phyloP scores from a whole-genome alignment of 768 basidiomycete genomes.

The Tephrocybe sp. region DNA sequence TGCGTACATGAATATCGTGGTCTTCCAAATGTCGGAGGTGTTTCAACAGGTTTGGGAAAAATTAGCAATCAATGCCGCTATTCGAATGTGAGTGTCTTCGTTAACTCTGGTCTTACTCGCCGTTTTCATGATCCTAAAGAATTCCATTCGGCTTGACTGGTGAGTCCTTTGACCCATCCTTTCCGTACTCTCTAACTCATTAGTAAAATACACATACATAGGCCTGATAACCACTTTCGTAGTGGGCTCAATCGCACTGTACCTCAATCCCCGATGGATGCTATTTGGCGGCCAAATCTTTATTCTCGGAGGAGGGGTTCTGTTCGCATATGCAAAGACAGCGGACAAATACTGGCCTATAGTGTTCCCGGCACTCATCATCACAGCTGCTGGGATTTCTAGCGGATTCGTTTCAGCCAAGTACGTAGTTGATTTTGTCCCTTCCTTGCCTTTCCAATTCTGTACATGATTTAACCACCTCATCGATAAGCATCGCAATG shows the following conservation, averaged over 20 bases:
- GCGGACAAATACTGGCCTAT: conserved; percentile 43
- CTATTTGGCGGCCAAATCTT: conserved; percentile 39
- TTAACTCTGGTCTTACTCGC: neutral
- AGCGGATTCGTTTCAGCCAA: conserved; percentile 42
- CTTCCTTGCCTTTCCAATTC: too few species aligned
- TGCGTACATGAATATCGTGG: conserved; percentile 35
- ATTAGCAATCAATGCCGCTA: conserved; percentile 30
- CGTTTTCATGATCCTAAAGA: conserved; percentile 13
- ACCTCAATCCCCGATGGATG: conserved; percentile 37
- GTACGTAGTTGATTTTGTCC: too few species aligned
- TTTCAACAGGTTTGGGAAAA: conserved; percentile 40
- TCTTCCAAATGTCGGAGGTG: conserved; percentile 29
- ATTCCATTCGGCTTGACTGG: conserved; percentile 38
- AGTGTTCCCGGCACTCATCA: conserved; percentile 44
- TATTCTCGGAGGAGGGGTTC: conserved; percentile 32
- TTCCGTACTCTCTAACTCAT: neutral
- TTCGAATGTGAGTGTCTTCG: conserved; percentile 28
- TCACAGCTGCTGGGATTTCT: conserved; percentile 42
- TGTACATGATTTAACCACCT: too few species aligned
- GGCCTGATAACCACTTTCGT: too few species aligned
- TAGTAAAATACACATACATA: too few species aligned
- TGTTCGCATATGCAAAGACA: conserved; percentile 37
- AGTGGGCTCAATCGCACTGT: conserved; percentile 34
- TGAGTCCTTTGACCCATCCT: neutral
- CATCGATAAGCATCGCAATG: too few species aligned